A percentile compares a stretch with the other conserved stretches of the same genome.
Evolutionary conservation across 257 asterid genomes (phyloP).

Genomic region (Craterostigma plantagineum): DNA sequence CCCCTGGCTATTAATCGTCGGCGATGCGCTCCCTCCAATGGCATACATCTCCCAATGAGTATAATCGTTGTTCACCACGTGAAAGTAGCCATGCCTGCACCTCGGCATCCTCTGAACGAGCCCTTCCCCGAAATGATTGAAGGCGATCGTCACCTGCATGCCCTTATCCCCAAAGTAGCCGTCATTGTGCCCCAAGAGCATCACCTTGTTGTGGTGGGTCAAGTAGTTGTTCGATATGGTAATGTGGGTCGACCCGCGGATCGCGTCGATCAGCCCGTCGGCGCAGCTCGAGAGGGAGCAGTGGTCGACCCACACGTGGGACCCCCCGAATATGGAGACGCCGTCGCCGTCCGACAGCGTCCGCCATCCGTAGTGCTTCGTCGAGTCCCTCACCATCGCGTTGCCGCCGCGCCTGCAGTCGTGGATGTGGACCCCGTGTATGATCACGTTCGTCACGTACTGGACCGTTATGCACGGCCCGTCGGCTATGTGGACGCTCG

Average conservation of each 20-base stretch:
- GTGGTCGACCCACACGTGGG: constrained; percentile 6
- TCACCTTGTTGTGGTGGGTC: constrained; percentile 4
- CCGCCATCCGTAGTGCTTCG: constrained; percentile 3
- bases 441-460: constrained; percentile 5
- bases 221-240: constrained; percentile 3
- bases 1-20: constrained; percentile 1
- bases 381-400: constrained; percentile 4
- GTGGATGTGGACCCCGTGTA: constrained; percentile 2
- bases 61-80: constrained; percentile 2
- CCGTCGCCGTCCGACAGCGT: constrained; percentile 3
- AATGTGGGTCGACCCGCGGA: background rate
- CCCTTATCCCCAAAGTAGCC: background rate
- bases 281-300: constrained; percentile 5
- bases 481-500: constrained; percentile 1
- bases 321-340: constrained; percentile 2
- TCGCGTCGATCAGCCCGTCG: constrained; percentile 1
- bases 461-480: constrained; percentile 2
- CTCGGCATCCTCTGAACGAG: constrained; percentile 2
- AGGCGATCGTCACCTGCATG: constrained; percentile 3
- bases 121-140: constrained; percentile 3
- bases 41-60: constrained; percentile 5
- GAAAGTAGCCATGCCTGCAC: constrained; percentile 1
- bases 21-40: constrained; percentile 1
- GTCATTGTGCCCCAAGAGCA: constrained; percentile 4
- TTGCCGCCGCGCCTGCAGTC: constrained; percentile 4